Conservation (phyloP, 1,139 yeast genomes). For the Yamadazyma sp. region DNA sequence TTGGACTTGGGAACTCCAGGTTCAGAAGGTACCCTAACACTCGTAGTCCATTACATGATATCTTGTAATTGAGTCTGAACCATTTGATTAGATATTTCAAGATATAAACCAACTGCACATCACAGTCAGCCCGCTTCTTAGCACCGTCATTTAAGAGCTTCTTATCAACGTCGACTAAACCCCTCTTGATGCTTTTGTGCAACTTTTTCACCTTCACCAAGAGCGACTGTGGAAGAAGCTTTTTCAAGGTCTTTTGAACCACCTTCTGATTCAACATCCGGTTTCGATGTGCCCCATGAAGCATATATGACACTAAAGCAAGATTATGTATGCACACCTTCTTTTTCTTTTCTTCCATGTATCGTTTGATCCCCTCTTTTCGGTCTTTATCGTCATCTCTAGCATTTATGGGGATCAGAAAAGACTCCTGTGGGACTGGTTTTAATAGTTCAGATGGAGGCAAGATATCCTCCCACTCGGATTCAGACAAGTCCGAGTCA, state of each 20-base stretch:
- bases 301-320: slow-evolving; percentile 26
- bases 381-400: not conserved
- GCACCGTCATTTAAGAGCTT: too few species aligned
- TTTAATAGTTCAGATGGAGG: not conserved
- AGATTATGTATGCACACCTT: slow-evolving; percentile 24
- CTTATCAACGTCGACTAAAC: too few species aligned
- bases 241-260: slow-evolving; percentile 25
- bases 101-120: slow-evolving; percentile 29
- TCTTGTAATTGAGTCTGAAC: slow-evolving; percentile 36
- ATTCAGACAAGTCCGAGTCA: slow-evolving; percentile 5
- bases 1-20: too few species aligned
- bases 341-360: slow-evolving; percentile 9
- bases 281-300: slow-evolving; percentile 27
- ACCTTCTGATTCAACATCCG: slow-evolving; percentile 19
- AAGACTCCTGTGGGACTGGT: not conserved
- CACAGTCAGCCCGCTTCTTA: too few species aligned
- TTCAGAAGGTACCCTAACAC: slow-evolving; percentile 28
- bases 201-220: slow-evolving; percentile 20
- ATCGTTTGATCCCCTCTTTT: not conserved
- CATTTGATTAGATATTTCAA: slow-evolving; percentile 38
- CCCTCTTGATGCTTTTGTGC: slow-evolving; percentile 11
- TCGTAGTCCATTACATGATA: slow-evolving; percentile 34
- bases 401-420: slow-evolving; percentile 1
- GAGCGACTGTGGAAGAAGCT: slow-evolving; percentile 26
- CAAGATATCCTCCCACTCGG: slow-evolving; percentile 13